Evolutionary conservation across 768 basidiomycete genomes (phyloP), one percentile per base, ranked within the genome.

Genomic region (Podaxis carcinomalis): DNA sequence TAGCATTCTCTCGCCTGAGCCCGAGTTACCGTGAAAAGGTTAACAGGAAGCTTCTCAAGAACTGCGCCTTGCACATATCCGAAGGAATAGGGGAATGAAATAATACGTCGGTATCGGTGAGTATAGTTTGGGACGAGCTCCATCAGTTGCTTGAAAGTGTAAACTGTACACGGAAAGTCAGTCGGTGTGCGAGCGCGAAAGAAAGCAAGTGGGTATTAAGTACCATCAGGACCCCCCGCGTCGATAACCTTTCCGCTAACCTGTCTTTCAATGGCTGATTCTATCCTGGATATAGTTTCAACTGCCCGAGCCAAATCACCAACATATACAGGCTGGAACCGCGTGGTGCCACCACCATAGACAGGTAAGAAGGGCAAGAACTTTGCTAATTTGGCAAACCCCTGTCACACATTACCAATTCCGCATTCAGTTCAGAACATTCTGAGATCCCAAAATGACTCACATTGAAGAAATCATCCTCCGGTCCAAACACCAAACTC

Each of bases 381-480:
- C 53, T 75, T 77, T 0, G 87, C 81, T 28, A 92, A 70, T 27
- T 73, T 77, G 32, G 85, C 83, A 66, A 92, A 89, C 46, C 85
- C 77, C 88, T 90, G 63, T 16, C 35, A 25, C 19, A 59, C 3
- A 46, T 32, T 14, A 50, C 28, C 13, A 42, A 61, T 28, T 32
- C 54, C 50, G 47, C 21, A 4, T 54, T 9, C 6, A 39, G 28
- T 9, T 9, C 28, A 32, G 28, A 55, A 46, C 25, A 63, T 23
- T 54, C 78, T 50, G 57, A 83, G 16, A 3, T 19, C 62, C 23
- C 28, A 32, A 32, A 32, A 32, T 32, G 28, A 63, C 84, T 56
- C 58, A 90, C 89, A 61, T 81, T 83, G 70, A 92, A 92, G 73
- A 92, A 88, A 16, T 83, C 81, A 66, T 92, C 89, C 5, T 86